Evolutionary conservation across 2,329 filamentous ascomycete genomes (phyloP), one percentile per base, ranked within the genome.

Genomic region (Alternaria ethzedia): DNA sequence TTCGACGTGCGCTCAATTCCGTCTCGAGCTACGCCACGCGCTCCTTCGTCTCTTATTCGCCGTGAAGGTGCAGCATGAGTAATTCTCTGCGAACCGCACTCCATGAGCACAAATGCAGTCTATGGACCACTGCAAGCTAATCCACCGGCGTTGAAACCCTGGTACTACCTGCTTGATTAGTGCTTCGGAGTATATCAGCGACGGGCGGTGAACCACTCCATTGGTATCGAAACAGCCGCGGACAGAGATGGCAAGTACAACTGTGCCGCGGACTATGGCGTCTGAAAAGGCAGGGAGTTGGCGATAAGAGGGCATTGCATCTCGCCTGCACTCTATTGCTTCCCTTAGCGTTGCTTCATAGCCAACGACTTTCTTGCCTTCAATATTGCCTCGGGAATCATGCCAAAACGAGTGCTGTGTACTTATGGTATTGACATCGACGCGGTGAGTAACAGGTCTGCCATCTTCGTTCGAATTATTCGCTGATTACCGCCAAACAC

Each of bases 381-480:
- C n/a, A 21, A 2, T 13, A 5, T 32, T 30, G 3, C 17, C 17
- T 32, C 17, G 4, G 9, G 13, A 13, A 72, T 17, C n/a, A 78
- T 76, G 73, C 68, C 70, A 12, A 82, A 82, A 64, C 67, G 80
- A 59, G 79, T 80, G 3, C 71, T 82, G 3, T 78, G 80, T 23
- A 73, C 77, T 25, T 82, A 82, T 64, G 80, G 81, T 49, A 76
- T 82, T 59, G 80, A 83, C 60, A 74, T 82, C n/a, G 81, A 82
- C 64, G 80, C 80, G 21, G 79, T 81, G 7, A 62, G 59, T 58
- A 41, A 58, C 46, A 25, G 11, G 6, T 43, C 3, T 50, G 51
- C 5, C 2, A 10, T 15, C 15, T 45, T 9, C 10, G 3, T 15
- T 12, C 10, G 26, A 23, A 45, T 2, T 2, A 7, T 3, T n/a